Percentiles rank a stretch among this genome's conserved stretches.
phyloP scores from a whole-genome alignment of 2,329 filamentous ascomycete genomes.

The Dichotomopilus funicola region DNA sequence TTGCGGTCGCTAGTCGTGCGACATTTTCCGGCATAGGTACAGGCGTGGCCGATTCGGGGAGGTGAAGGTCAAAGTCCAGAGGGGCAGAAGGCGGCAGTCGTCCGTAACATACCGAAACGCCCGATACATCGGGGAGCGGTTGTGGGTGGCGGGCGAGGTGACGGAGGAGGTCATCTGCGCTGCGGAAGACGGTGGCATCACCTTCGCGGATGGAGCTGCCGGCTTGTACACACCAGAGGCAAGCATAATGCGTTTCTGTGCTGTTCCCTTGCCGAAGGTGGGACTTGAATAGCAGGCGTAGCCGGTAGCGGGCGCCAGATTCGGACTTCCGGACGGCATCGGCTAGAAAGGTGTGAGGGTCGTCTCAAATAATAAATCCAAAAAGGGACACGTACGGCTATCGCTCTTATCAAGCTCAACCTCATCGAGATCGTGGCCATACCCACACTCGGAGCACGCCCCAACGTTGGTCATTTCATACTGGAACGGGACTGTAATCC shows the following conservation, averaged over 20 bases:
- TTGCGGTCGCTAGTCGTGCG: slow-evolving; percentile 30
- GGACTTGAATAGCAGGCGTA: slow-evolving; percentile 38
- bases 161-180: slow-evolving; percentile 32
- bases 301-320: slow-evolving; percentile 32
- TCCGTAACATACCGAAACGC: slow-evolving; percentile 34
- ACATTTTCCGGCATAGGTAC: slow-evolving; percentile 27
- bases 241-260: slow-evolving; percentile 32
- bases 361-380: neutral
- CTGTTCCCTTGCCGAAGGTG: slow-evolving; percentile 31
- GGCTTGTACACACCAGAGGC: slow-evolving; percentile 34
- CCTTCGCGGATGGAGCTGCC: slow-evolving; percentile 32
- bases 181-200: slow-evolving; percentile 37
- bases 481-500: slow-evolving; percentile 14
- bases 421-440: slow-evolving; percentile 28
- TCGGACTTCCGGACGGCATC: slow-evolving; percentile 29
- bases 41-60: slow-evolving; percentile 29
- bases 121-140: slow-evolving; percentile 33
- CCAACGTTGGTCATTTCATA: slow-evolving; percentile 23
- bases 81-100: slow-evolving; percentile 5
- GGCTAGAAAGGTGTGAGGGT: slow-evolving; percentile 22
- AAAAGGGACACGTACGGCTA: slow-evolving; percentile 22
- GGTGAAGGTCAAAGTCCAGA: slow-evolving; percentile 34
- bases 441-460: slow-evolving; percentile 25
- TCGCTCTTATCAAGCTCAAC: slow-evolving; percentile 28
- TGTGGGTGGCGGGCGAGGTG: slow-evolving; percentile 37